phyloP scores from a whole-genome alignment of 345 rosid genomes.

The Salix brachista region DNA sequence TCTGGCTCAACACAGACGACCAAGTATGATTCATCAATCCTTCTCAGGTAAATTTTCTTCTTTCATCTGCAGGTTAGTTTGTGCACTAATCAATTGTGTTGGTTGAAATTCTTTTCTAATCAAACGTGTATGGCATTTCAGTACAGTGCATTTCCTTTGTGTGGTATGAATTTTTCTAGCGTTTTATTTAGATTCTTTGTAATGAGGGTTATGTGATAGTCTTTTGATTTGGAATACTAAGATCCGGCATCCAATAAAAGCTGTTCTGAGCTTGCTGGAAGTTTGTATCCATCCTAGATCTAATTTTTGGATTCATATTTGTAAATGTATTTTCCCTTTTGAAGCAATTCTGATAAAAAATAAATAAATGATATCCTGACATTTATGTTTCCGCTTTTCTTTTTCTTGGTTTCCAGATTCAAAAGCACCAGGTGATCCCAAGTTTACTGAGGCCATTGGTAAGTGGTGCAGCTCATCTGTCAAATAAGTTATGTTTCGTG shows the following conservation, averaged over 20 bases:
- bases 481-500: background rate
- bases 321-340: background rate
- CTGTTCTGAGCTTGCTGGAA: background rate
- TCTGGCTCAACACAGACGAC: constrained; percentile 52
- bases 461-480: constrained; percentile 22
- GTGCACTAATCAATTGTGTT: background rate
- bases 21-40: constrained; percentile 50
- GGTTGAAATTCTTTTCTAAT: background rate
- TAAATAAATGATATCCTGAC: background rate
- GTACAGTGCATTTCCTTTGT: background rate
- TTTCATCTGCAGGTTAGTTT: background rate
- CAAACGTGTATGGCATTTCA: background rate
- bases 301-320: background rate
- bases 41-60: constrained; percentile 35
- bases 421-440: constrained; percentile 56
- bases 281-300: background rate
- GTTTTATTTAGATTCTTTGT: background rate
- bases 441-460: constrained; percentile 74
- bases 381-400: background rate
- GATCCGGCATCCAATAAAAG: background rate
- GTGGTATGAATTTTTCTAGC: background rate
- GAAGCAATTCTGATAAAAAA: background rate
- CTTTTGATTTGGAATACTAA: background rate
- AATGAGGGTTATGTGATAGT: background rate
- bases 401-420: constrained; percentile 46